phyloP scores from a whole-genome alignment of 2,329 filamentous ascomycete genomes.

The Whalleya microplaca region DNA sequence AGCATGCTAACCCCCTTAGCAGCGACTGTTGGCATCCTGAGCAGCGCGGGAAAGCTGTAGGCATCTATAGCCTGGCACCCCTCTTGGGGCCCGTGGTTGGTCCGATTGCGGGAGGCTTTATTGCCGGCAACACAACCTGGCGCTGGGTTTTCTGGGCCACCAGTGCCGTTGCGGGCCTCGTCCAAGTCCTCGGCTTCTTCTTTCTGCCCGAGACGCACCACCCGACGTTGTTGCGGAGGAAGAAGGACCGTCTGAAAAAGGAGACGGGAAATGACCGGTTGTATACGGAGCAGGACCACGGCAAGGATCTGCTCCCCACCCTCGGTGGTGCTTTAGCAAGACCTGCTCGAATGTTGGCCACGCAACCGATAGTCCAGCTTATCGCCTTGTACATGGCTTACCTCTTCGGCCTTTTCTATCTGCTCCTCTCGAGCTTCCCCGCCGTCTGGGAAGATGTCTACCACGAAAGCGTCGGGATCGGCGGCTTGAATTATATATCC shows the following conservation, averaged over 20 bases:
- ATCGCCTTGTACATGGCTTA: conserved; percentile 47
- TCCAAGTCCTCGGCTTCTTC: conserved; percentile 59
- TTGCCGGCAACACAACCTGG: conserved; percentile 66
- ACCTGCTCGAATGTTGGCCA: conserved; percentile 46
- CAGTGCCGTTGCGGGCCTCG: conserved; percentile 57
- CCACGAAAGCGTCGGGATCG: conserved; percentile 43
- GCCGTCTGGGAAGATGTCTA: conserved; percentile 37
- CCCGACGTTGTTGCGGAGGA: conserved; percentile 48
- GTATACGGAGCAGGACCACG: conserved; percentile 31
- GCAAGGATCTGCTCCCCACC: neutral
- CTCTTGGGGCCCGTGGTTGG: conserved; percentile 68
- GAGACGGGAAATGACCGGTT: conserved; percentile 1
- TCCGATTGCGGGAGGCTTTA: conserved; percentile 68
- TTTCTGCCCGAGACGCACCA: conserved; percentile 68
- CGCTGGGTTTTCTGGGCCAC: conserved; percentile 72
- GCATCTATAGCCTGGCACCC: conserved; percentile 63
- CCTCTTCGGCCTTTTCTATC: conserved; percentile 49
- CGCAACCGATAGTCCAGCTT: conserved; percentile 49
- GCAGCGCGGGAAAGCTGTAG: conserved; percentile 62
- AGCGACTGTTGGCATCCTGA: conserved; percentile 59
- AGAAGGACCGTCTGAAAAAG: conserved; percentile 3
- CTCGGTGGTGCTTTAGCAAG: neutral
- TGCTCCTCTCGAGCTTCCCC: conserved; percentile 48
- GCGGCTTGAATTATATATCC: conserved; percentile 50
- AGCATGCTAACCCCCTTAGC: neutral